Conservation (phyloP, 2,329 filamentous ascomycete species). For the Emericellopsis cladophorae region DNA sequence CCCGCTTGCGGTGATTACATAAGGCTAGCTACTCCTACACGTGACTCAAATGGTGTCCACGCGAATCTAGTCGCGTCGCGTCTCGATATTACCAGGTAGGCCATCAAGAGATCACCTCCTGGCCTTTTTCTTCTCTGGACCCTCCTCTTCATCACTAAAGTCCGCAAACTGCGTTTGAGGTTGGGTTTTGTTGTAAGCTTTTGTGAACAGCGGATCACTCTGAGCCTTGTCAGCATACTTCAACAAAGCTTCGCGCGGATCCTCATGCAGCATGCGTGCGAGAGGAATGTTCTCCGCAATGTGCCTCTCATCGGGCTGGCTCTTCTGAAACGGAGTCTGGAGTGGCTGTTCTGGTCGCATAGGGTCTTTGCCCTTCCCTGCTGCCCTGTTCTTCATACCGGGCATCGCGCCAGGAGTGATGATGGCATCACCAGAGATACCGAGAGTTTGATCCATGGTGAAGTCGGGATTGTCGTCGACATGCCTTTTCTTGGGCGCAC, state of each 20-base stretch:
- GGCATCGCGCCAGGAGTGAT: constrained; percentile 52
- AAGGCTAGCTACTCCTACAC: constrained; percentile 1
- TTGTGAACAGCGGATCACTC: constrained; percentile 88
- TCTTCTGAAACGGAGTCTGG: constrained; percentile 82
- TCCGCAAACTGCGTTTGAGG: constrained; percentile 87
- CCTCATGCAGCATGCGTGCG: constrained; percentile 88
- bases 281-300: constrained; percentile 82
- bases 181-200: constrained; percentile 84
- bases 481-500: constrained; percentile 87
- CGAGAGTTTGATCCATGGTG: constrained; percentile 71
- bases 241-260: constrained; percentile 82
- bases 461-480: constrained; percentile 85
- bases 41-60: neutral
- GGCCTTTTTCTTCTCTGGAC: constrained; percentile 52
- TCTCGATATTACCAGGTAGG: neutral
- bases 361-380: constrained; percentile 66
- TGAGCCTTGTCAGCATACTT: constrained; percentile 92
- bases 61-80: neutral
- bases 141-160: constrained; percentile 67
- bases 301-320: constrained; percentile 78
- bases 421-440: constrained; percentile 74
- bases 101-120: constrained; percentile 29
- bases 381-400: constrained; percentile 44
- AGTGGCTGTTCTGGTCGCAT: constrained; percentile 73
- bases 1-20: constrained; percentile 1